Conservation (phyloP, 2,329 filamentous ascomycete species). For the Endothia cerciana region DNA sequence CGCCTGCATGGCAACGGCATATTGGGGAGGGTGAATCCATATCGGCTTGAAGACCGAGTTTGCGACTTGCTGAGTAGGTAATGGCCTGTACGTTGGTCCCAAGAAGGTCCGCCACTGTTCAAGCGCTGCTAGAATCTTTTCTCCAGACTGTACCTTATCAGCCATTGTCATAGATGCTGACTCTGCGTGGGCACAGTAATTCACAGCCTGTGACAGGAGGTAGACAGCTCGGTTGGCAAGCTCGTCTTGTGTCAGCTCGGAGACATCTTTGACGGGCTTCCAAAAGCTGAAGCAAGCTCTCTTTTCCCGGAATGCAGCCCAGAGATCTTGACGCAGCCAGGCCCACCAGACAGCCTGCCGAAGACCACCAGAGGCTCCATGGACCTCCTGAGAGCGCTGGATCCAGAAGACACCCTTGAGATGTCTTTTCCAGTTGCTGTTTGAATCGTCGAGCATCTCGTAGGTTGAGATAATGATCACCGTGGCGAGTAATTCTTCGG, state of each 20-base stretch:
- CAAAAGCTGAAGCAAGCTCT: slow-evolving; percentile 62
- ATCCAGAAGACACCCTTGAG: slow-evolving; percentile 70
- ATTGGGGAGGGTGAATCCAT: slow-evolving; percentile 55
- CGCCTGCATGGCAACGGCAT: slow-evolving; percentile 52
- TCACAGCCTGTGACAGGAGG: slow-evolving; percentile 55
- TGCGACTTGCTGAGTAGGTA: slow-evolving; percentile 39
- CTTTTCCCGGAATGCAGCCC: slow-evolving; percentile 64
- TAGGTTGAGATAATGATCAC: slow-evolving; percentile 65
- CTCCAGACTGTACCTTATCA: slow-evolving; percentile 23
- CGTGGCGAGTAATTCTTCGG: slow-evolving; percentile 61
- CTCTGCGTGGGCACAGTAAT: slow-evolving; percentile 41
- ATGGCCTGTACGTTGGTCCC: slow-evolving; percentile 43
- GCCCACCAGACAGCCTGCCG: slow-evolving; percentile 67
- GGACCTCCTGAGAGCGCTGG: slow-evolving; percentile 62
- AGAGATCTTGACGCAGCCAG: slow-evolving; percentile 68
- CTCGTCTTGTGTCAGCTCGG: slow-evolving; percentile 50
- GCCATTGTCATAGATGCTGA: slow-evolving; percentile 24
- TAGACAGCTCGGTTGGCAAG: slow-evolving; percentile 54
- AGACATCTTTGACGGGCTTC: slow-evolving; percentile 50
- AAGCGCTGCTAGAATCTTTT: slow-evolving; percentile 34
- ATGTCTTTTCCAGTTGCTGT: slow-evolving; percentile 62
- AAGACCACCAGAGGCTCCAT: slow-evolving; percentile 61
- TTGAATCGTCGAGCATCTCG: slow-evolving; percentile 66
- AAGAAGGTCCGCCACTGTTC: slow-evolving; percentile 39
- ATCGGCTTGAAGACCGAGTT: slow-evolving; percentile 47